Percentiles rank a stretch among this genome's conserved stretches.
Conservation (phyloP, 2,329 filamentous ascomycete species). For the Fusarium euwallaceae region DNA sequence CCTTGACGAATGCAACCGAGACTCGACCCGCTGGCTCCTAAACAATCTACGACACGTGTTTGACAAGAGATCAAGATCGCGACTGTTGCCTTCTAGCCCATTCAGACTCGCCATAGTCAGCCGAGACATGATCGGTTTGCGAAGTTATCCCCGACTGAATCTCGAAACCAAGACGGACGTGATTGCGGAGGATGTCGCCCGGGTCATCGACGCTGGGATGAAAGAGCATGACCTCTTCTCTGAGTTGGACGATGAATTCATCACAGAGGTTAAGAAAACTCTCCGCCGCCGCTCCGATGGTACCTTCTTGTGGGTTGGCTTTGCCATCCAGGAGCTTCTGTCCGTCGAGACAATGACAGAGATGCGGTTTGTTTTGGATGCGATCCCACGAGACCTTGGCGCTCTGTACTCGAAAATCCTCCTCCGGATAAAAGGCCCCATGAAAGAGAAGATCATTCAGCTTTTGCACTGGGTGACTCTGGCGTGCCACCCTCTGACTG, state of each 20-base stretch:
- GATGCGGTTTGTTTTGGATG: neutral
- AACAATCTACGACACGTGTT: neutral
- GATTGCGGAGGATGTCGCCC: fast-evolving
- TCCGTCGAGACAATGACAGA: neutral
- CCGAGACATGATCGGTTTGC: neutral
- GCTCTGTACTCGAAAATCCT: neutral
- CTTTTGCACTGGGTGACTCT: neutral
- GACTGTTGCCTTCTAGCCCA: fast-evolving
- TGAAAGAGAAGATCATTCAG: neutral
- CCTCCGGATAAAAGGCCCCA: neutral
- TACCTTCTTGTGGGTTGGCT: neutral
- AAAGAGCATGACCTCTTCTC: neutral
- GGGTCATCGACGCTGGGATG: neutral
- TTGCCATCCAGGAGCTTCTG: neutral
- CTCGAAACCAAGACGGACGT: neutral
- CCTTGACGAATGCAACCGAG: neutral
- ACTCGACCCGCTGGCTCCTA: neutral
- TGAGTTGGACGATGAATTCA: neutral
- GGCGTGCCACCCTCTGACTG: neutral
- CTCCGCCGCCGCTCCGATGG: neutral
- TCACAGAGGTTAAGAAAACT: fast-evolving
- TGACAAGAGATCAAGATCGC: neutral
- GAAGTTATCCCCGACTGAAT: neutral
- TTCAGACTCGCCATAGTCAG: neutral
- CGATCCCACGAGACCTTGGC: neutral